Conservation (phyloP, 129 eudicot genomes). For the Erigeron canadensis region DNA sequence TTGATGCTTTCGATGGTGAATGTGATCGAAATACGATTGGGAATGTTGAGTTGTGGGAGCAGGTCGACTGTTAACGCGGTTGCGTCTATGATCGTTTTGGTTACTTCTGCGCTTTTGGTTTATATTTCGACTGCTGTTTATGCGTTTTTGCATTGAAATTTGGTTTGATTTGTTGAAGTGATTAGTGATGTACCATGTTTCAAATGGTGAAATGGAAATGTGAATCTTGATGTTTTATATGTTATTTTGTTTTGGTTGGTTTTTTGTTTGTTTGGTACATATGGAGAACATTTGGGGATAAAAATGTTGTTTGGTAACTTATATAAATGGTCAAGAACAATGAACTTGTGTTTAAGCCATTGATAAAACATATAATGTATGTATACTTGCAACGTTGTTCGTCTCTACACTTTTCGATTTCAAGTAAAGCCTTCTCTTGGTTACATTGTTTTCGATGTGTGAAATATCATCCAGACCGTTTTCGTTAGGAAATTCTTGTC, state of each 20-base stretch:
- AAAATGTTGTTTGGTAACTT: no score
- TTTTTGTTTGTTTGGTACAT: not conserved
- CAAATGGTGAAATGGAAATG: not conserved
- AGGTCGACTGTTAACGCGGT: slow-evolving; percentile 36
- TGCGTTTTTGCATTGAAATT: slow-evolving; percentile 42
- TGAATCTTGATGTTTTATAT: not conserved
- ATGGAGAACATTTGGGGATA: not conserved
- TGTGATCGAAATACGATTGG: slow-evolving; percentile 52
- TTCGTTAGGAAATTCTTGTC: no score
- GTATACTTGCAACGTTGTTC: no score
- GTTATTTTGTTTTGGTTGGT: not conserved
- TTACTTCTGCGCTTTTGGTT: slow-evolving; percentile 46
- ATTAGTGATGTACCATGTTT: not conserved
- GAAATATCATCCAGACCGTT: no score
- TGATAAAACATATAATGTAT: no score
- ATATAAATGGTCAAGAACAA: no score
- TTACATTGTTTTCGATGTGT: no score
- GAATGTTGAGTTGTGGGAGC: slow-evolving; percentile 48
- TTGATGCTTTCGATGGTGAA: slow-evolving; percentile 56
- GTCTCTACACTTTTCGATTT: no score
- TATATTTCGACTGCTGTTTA: slow-evolving; percentile 53
- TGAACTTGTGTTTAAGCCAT: no score
- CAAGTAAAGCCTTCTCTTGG: no score
- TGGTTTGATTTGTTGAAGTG: not conserved
- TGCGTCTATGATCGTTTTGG: slow-evolving; percentile 41